Base-by-base conservation (phyloP, 768 basidiomycete genomes). In the Postia placenta region DNA sequence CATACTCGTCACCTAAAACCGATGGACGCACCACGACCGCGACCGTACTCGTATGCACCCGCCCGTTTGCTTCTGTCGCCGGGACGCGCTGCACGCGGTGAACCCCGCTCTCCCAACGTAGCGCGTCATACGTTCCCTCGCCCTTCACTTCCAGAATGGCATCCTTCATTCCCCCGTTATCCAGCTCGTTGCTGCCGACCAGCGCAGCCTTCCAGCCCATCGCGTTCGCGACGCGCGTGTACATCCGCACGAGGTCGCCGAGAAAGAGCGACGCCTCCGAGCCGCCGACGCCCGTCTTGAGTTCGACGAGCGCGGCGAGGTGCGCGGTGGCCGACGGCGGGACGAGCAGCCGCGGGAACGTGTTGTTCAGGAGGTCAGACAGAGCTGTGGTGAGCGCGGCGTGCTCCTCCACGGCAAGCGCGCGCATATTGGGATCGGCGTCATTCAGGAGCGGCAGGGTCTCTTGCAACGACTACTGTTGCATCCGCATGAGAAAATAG, bases 61-160 rank as follows among this genome's bases (percentile, higher is more conserved):
- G 72, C 4, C 95, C 95, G 50, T 80, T 82, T 2, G 85, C 72
- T 58, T 97, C 95, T 3, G 93, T 98, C 7, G 81, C 81, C 1
- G 96, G 96, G 1, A 98, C 89, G 36, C 96, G 68, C 68, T 98
- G 95, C 0, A 99, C 92, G 2, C 96, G 76, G 68, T 98, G 96
- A 0, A 99, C 92, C 2, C 96, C 96, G 51, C 87, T 92, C 66
- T 99, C 96, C 83, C 86, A 93, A 30, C 83, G 71, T 46, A 98
- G 64, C 1, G 71, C 66, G 50, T 93, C 93, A 57, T 88, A 97
- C 9, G 81, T 83, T 0, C 87, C 85, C 1, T 76, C 67, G 0
- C 91, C 90, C 51, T 83, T 83, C 11, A 94, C 69, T 60, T 94
- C 91, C 7, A 92, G 65, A 17, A 87, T 78, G 4, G 85, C 90